Evolutionary conservation across 2,329 filamentous ascomycete species (phyloP).

Genomic region (Colletotrichum melonis): DNA sequence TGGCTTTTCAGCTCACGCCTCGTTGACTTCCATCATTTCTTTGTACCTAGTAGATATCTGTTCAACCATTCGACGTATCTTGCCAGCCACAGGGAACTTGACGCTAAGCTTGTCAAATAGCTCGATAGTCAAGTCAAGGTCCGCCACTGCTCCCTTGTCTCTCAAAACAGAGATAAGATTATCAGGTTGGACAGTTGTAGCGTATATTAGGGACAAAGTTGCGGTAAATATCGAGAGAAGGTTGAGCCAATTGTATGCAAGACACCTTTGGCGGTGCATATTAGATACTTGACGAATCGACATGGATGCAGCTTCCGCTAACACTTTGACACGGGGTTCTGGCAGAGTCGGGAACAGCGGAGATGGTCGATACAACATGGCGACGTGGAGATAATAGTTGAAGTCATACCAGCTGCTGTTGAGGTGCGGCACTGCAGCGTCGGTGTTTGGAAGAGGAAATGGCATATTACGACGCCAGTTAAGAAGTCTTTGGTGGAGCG

Average conservation of each 20-base stretch:
- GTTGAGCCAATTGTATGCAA: conserved; percentile 56
- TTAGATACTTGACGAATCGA: conserved; percentile 54
- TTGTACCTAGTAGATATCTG: conserved; percentile 41
- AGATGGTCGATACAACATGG: conserved; percentile 57
- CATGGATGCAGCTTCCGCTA: conserved; percentile 53
- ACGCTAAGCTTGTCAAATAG: conserved; percentile 44
- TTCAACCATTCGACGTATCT: conserved; percentile 38
- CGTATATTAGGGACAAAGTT: conserved; percentile 55
- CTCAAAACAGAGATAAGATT: conserved; percentile 40
- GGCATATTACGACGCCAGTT: conserved; percentile 58
- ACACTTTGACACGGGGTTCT: conserved; percentile 46
- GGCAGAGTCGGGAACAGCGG: conserved; percentile 53
- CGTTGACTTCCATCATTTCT: conserved; percentile 24
- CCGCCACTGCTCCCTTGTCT: conserved; percentile 43
- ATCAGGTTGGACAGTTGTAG: conserved; percentile 52
- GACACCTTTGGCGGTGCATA: conserved; percentile 50
- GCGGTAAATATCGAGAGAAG: conserved; percentile 54
- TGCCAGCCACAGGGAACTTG: conserved; percentile 46
- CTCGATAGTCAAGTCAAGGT: conserved; percentile 45
- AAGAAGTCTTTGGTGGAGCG: conserved; percentile 53
- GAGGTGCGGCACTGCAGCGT: conserved; percentile 54
- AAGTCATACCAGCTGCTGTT: conserved; percentile 58
- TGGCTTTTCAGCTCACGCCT: not conserved
- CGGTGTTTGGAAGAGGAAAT: conserved; percentile 53
- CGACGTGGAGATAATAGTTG: conserved; percentile 59